Evolutionary conservation across 2,329 filamentous ascomycete genomes (phyloP).

Genomic region (Dendrostoma leiphaemia): DNA sequence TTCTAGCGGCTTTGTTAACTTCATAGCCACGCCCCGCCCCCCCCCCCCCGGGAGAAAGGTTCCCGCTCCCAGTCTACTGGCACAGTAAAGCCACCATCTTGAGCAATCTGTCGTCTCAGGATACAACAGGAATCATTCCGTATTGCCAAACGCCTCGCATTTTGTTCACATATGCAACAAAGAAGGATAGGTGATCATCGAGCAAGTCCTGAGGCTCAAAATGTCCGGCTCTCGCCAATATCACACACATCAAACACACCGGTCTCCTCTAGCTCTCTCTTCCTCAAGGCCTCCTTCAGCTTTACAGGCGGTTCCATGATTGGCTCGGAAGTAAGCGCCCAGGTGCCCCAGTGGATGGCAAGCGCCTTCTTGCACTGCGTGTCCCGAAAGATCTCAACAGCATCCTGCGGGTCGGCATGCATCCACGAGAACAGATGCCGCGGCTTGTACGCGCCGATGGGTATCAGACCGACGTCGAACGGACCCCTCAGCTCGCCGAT

Average conservation of each 20-base stretch:
- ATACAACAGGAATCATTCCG: too few species aligned
- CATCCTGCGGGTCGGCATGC: conserved; percentile 84
- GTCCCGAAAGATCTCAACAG: conserved; percentile 85
- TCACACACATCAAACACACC: conserved; percentile 81
- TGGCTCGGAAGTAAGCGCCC: conserved; percentile 82
- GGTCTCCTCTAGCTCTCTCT: conserved; percentile 64
- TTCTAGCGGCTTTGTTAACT: too few species aligned
- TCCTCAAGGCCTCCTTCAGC: conserved; percentile 68
- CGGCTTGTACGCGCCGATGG: conserved; percentile 85
- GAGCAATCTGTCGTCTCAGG: too few species aligned
- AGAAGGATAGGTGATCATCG: background rate
- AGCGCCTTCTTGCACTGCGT: conserved; percentile 75
- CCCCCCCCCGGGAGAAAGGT: too few species aligned
- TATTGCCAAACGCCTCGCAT: too few species aligned
- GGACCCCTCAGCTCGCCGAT: conserved; percentile 79
- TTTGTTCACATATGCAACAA: too few species aligned
- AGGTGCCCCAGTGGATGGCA: conserved; percentile 91
- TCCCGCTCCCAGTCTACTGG: too few species aligned
- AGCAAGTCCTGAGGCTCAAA: conserved; percentile 46
- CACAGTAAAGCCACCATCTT: too few species aligned
- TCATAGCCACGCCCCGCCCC: too few species aligned
- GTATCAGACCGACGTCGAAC: conserved; percentile 88
- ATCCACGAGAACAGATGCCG: conserved; percentile 71
- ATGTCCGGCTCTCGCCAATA: conserved; percentile 80
- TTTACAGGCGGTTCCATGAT: conserved; percentile 77